Evolutionary conservation across 2,329 filamentous ascomycete species (phyloP).

Genomic region (Tolypocladium nubicola): DNA sequence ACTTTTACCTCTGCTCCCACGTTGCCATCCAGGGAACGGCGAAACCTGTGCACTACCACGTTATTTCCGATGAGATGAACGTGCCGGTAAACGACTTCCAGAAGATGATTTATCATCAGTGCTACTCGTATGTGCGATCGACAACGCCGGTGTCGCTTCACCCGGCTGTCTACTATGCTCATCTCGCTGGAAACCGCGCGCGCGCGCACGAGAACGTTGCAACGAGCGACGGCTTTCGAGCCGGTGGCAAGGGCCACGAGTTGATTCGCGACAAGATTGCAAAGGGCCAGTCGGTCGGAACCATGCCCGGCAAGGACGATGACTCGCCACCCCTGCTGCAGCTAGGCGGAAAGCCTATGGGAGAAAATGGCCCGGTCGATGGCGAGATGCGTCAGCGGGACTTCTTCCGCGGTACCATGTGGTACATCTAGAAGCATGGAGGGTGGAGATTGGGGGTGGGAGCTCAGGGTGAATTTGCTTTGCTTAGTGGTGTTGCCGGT

Average conservation of each 20-base stretch:
- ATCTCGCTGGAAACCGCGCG: constrained; percentile 74
- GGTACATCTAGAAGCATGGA: constrained; percentile 25
- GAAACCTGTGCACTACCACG: constrained; percentile 83
- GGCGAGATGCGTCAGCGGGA: constrained; percentile 21
- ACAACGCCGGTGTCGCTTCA: constrained; percentile 85
- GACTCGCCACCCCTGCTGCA: constrained; percentile 17
- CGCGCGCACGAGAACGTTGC: constrained; percentile 56
- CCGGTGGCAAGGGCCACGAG: constrained; percentile 33
- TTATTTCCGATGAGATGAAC: constrained; percentile 71
- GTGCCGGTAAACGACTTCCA: constrained; percentile 62
- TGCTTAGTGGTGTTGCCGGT: constrained; percentile 1
- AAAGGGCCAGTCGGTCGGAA: constrained; percentile 21
- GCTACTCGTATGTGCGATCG: constrained; percentile 84
- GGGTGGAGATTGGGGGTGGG: background rate
- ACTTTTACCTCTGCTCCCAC: constrained; percentile 61
- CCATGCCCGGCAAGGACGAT: constrained; percentile 11
- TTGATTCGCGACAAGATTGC: constrained; percentile 26
- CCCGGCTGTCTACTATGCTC: constrained; percentile 92
- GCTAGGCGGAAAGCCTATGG: constrained; percentile 15
- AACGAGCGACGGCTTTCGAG: constrained; percentile 31
- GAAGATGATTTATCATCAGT: constrained; percentile 87
- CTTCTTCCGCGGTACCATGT: constrained; percentile 30
- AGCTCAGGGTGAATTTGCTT: background rate
- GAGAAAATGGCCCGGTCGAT: constrained; percentile 9
- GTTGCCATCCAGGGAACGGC: constrained; percentile 87